Evolutionary conservation across 805 yeast species (phyloP).

Genomic region (Wickerhamiella allomyrinae): DNA sequence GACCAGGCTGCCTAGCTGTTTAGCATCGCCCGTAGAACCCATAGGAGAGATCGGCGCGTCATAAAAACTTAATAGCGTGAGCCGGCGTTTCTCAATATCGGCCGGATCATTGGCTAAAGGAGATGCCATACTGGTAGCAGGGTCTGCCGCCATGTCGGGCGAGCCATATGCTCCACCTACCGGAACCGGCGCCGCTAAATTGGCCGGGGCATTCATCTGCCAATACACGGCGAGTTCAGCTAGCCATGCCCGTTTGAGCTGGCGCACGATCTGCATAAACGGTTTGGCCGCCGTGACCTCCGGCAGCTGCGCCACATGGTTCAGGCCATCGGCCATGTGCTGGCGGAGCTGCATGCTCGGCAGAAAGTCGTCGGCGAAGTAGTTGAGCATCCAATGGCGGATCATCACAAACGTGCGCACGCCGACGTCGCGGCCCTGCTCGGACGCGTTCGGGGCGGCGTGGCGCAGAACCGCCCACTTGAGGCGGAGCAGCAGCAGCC

Average conservation of each 20-base stretch:
- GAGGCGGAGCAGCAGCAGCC: slow-evolving; percentile 47
- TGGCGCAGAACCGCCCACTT: slow-evolving; percentile 47
- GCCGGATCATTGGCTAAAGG: slow-evolving; percentile 1
- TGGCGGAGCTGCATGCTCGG: slow-evolving; percentile 35
- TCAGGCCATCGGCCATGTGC: slow-evolving; percentile 27
- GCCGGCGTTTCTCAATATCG: slow-evolving; percentile 8
- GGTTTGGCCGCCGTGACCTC: slow-evolving; percentile 17
- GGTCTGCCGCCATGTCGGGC: background rate
- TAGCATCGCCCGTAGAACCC: background rate
- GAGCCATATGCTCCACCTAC: slow-evolving; percentile 25
- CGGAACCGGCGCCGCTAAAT: slow-evolving; percentile 15
- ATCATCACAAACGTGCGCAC: slow-evolving; percentile 75
- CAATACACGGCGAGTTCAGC: slow-evolving; percentile 25
- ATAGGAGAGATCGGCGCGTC: slow-evolving; percentile 8
- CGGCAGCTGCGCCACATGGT: slow-evolving; percentile 23
- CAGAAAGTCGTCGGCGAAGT: slow-evolving; percentile 73
- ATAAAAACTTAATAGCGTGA: slow-evolving; percentile 13
- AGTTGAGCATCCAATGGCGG: slow-evolving; percentile 82
- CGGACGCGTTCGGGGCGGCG: slow-evolving; percentile 21
- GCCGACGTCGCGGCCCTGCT: slow-evolving; percentile 49
- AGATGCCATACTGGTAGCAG: background rate
- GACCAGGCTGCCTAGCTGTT: slow-evolving; percentile 15
- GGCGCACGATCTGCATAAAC: slow-evolving; percentile 28
- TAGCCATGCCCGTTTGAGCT: slow-evolving; percentile 39
- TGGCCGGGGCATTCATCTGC: slow-evolving; percentile 14